Percentiles rank a stretch among this genome's conserved stretches.
Conservation (phyloP, 768 basidiomycete genomes). For the Mycena rosella region DNA sequence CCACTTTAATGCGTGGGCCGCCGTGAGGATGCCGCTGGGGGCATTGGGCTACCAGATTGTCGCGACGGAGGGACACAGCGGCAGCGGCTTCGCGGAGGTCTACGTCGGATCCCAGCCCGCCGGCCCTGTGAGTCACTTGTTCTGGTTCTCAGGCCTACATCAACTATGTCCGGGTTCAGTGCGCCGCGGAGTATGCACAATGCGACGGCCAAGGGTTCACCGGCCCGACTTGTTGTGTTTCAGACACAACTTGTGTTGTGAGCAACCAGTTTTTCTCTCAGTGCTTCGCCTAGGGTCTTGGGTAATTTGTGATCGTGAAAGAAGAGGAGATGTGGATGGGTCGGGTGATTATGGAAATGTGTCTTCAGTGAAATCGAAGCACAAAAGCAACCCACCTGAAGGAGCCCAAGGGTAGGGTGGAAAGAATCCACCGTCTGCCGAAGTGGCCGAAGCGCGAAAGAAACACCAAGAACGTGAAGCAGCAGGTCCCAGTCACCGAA, state of each 20-base stretch:
- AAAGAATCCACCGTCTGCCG: conserved; percentile 6
- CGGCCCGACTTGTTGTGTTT: conserved; percentile 20
- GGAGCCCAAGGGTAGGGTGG: conserved; percentile 2
- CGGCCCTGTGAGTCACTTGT: conserved; percentile 8
- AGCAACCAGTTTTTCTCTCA: conserved; percentile 13
- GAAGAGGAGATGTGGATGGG: no score
- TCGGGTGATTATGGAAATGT: neutral
- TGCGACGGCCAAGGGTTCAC: conserved; percentile 17
- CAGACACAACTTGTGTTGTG: conserved; percentile 1
- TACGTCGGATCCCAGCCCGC: neutral
- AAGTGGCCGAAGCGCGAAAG: conserved; percentile 7
- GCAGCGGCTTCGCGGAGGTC: conserved; percentile 45
- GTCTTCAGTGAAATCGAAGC: conserved; percentile 11
- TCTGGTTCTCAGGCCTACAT: neutral
- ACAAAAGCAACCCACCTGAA: conserved; percentile 7
- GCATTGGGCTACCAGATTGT: conserved; percentile 60
- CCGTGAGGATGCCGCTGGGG: conserved; percentile 54
- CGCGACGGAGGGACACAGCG: conserved; percentile 60
- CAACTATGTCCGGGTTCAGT: conserved; percentile 11
- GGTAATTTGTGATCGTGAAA: conserved; percentile 10
- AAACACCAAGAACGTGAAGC: neutral
- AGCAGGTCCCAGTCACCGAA: neutral
- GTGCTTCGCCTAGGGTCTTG: conserved; percentile 12
- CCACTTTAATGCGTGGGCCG: conserved; percentile 60
- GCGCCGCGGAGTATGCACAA: conserved; percentile 20